Evolutionary conservation across 148 eudicot species (phyloP).

Genomic region (Rhododendron vialii): DNA sequence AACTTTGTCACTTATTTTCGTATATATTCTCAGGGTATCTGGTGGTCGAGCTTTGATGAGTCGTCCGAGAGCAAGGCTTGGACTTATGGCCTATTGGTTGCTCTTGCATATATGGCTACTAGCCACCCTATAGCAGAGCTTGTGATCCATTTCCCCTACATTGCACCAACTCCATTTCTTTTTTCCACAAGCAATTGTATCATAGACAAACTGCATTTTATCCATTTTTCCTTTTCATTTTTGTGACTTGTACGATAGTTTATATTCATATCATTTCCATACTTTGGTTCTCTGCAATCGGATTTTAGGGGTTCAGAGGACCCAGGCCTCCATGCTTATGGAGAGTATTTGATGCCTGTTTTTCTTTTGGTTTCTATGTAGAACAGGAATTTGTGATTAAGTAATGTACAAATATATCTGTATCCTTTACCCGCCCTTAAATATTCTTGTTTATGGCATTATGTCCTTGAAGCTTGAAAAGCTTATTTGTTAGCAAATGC

Average conservation of each 20-base stretch:
- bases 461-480: neutral
- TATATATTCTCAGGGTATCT: conserved; percentile 62
- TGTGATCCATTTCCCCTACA: neutral
- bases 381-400: neutral
- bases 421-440: neutral
- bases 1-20: neutral
- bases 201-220: conserved; percentile 15
- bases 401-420: conserved; percentile 1
- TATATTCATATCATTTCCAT: conserved; percentile 7
- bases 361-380: neutral
- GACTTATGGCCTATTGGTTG: neutral
- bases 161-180: conserved; percentile 4
- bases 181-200: conserved; percentile 15
- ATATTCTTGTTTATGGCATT: neutral
- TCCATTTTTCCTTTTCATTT: neutral
- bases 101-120: neutral
- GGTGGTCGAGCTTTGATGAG: conserved; percentile 76
- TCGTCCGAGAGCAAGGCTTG: conserved; percentile 69
- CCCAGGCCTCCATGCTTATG: conserved; percentile 18
- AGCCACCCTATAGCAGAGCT: neutral
- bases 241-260: conserved; percentile 4
- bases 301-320: conserved; percentile 42
- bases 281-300: conserved; percentile 33
- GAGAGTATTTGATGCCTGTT: conserved; percentile 12
- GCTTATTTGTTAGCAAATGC: neutral